Evolutionary conservation across 1,139 yeast genomes (phyloP).

Genomic region (Hemisphaericaspora subhashii): DNA sequence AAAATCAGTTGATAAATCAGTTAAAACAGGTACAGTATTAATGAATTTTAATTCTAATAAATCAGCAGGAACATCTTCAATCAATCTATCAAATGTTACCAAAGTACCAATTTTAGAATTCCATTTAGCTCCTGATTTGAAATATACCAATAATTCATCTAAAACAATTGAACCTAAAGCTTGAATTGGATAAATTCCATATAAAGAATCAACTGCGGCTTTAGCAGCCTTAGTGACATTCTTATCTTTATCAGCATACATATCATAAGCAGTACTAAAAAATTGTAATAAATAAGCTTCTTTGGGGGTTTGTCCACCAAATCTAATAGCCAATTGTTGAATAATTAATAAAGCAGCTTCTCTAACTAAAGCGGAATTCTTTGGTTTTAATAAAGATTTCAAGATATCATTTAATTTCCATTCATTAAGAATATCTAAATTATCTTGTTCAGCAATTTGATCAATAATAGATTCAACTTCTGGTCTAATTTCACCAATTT

Average conservation of each 20-base stretch:
- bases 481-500: slow-evolving; percentile 64
- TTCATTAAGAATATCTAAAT: slow-evolving; percentile 52
- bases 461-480: slow-evolving; percentile 60
- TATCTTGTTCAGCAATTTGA: slow-evolving; percentile 41
- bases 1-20: slow-evolving; percentile 90
- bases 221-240: slow-evolving; percentile 83
- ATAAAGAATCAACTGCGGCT: slow-evolving; percentile 63
- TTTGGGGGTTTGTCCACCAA: slow-evolving; percentile 67
- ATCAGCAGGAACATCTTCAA: slow-evolving; percentile 83
- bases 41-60: slow-evolving; percentile 79
- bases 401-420: slow-evolving; percentile 69
- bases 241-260: slow-evolving; percentile 81
- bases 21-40: slow-evolving; percentile 77
- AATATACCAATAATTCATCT: slow-evolving; percentile 58
- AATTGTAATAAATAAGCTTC: slow-evolving; percentile 72
- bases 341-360: slow-evolving; percentile 72
- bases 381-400: slow-evolving; percentile 67
- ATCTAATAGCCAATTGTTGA: slow-evolving; percentile 64
- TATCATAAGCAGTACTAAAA: slow-evolving; percentile 59
- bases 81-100: slow-evolving; percentile 66
- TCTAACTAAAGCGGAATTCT: slow-evolving; percentile 70
- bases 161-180: slow-evolving; percentile 73
- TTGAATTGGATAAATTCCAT: slow-evolving; percentile 73
- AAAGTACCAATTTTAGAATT: slow-evolving; percentile 84
- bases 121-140: slow-evolving; percentile 90